Percentiles rank a stretch among this genome's conserved stretches.
phyloP scores from a whole-genome alignment of 495 filamentous ascomycete species.

The Jackrogersella multiformis region DNA sequence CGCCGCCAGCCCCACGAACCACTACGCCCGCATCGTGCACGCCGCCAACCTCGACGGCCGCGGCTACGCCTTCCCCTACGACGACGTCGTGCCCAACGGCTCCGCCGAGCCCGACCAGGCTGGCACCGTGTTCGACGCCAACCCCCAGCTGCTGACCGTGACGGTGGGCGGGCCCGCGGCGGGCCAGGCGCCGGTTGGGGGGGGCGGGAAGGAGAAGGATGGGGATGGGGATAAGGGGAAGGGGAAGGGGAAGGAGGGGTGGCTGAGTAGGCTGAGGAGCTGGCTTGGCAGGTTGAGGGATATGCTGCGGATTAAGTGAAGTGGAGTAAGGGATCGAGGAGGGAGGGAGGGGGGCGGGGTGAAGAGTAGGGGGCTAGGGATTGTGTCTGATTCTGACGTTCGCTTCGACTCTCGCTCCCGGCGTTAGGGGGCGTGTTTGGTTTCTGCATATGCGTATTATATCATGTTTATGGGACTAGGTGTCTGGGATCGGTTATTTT shows the following conservation, averaged over 20 bases:
- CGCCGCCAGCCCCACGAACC: slow-evolving; percentile 67
- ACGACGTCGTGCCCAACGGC: slow-evolving; percentile 71
- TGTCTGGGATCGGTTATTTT: slow-evolving; percentile 32
- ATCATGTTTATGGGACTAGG: slow-evolving; percentile 21
- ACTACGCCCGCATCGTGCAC: slow-evolving; percentile 76
- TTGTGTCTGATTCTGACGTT: slow-evolving; percentile 7
- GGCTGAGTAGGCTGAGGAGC: slow-evolving; percentile 19
- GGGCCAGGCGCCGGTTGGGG: slow-evolving; percentile 46
- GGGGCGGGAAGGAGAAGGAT: slow-evolving; percentile 18
- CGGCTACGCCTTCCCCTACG: slow-evolving; percentile 83
- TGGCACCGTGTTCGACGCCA: slow-evolving; percentile 68
- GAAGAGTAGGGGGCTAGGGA: too few relatives aligned
- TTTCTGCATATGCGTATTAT: not conserved
- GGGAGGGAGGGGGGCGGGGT: too few relatives aligned
- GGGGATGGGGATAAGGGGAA: not conserved
- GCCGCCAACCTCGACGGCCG: slow-evolving; percentile 65
- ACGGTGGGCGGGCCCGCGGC: slow-evolving; percentile 66
- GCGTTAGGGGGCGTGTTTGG: not conserved
- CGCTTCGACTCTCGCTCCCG: not conserved
- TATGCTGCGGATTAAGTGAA: slow-evolving; percentile 20
- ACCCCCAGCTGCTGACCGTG: slow-evolving; percentile 67
- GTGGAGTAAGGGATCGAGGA: too few relatives aligned
- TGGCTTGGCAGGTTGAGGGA: slow-evolving; percentile 23
- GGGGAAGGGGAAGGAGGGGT: slow-evolving; percentile 5
- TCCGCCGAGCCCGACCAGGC: slow-evolving; percentile 63